phyloP scores from a whole-genome alignment of 345 rosid species.

The Conringia planisiliqua region DNA sequence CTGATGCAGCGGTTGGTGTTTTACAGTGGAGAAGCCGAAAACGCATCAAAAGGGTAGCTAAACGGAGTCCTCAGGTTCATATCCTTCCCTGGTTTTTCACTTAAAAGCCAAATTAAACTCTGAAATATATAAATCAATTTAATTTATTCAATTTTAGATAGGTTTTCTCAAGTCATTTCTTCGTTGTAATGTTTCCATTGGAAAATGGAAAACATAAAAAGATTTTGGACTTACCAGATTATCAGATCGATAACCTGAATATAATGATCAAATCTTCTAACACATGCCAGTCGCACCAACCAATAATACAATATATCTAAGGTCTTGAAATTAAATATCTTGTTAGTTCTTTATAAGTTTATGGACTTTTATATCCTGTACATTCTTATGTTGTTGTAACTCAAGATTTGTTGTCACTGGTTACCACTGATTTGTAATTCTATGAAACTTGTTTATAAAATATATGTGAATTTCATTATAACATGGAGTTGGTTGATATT shows the following conservation, averaged over 20 bases:
- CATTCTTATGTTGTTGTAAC: background rate
- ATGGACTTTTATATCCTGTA: background rate
- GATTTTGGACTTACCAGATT: background rate
- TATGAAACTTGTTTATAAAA: background rate
- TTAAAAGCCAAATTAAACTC: constrained; percentile 2
- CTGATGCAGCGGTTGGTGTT: constrained; percentile 16
- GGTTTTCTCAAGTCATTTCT: background rate
- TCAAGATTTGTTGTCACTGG: background rate
- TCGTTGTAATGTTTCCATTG: background rate
- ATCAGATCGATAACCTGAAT: background rate
- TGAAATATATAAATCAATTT: constrained; percentile 5
- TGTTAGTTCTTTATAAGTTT: background rate
- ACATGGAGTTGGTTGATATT: background rate
- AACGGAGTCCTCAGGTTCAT: constrained; percentile 46
- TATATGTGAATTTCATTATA: background rate
- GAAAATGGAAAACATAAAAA: background rate
- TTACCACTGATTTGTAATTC: background rate
- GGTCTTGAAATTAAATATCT: background rate
- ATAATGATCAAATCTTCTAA: background rate
- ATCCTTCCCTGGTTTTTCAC: constrained; percentile 51
- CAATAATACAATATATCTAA: background rate
- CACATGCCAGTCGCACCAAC: background rate
- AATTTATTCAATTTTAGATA: constrained; percentile 27
- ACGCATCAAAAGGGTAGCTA: constrained; percentile 61
- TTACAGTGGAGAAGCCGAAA: constrained; percentile 69